Percentiles rank a stretch among this genome's conserved stretches.
phyloP scores from a whole-genome alignment of 1,284 basidiomycete genomes.

The Rugosomyces carneus region DNA sequence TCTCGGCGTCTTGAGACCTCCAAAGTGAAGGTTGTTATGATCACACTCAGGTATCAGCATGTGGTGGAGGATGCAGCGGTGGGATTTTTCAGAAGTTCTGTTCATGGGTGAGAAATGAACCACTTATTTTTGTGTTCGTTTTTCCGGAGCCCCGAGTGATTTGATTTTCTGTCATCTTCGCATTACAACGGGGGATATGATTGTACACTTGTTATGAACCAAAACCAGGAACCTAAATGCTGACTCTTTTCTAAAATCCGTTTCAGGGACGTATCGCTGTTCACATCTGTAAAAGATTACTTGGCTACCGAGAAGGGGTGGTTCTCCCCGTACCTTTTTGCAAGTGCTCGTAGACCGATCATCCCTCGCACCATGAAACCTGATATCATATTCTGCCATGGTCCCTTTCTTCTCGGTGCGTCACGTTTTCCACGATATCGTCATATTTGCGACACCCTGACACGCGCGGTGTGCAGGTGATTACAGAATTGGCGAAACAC shows the following conservation, averaged over 20 bases:
- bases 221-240: no score
- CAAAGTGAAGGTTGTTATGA: slow-evolving; percentile 47
- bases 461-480: no score
- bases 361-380: slow-evolving; percentile 60
- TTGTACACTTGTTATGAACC: background rate
- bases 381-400: slow-evolving; percentile 62
- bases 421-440: background rate
- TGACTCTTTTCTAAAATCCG: no score
- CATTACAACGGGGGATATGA: background rate
- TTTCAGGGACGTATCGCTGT: slow-evolving; percentile 45
- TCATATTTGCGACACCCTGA: no score
- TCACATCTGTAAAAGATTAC: slow-evolving; percentile 59
- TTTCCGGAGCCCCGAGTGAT: background rate
- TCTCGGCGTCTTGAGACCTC: slow-evolving; percentile 52
- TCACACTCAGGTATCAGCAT: slow-evolving; percentile 58
- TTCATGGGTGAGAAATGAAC: slow-evolving; percentile 41
- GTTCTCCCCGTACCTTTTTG: slow-evolving; percentile 64
- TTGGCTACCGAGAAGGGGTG: slow-evolving; percentile 59
- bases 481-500: slow-evolving; percentile 52
- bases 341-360: slow-evolving; percentile 50
- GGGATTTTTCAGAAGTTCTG: slow-evolving; percentile 55
- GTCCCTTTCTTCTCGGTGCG: slow-evolving; percentile 51
- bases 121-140: background rate
- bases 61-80: slow-evolving; percentile 52
- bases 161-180: background rate